Percentiles rank a stretch among this genome's conserved stretches.
phyloP scores from a whole-genome alignment of 2,329 filamentous ascomycete species.

The Aureobasidium mangrovei region DNA sequence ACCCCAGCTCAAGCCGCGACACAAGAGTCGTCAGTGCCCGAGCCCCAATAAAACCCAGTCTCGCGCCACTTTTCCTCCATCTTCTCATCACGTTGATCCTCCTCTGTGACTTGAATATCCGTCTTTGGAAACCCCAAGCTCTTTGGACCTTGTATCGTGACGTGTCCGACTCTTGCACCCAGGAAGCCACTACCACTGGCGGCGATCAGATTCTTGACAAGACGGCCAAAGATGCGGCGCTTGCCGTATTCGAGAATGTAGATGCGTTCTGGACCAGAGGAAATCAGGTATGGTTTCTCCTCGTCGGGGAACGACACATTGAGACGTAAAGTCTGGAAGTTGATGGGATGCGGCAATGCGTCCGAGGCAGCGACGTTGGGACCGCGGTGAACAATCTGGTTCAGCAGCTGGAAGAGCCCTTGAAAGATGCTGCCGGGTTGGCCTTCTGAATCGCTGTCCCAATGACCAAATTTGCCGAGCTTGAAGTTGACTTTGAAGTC shows the following conservation, averaged over 20 bases:
- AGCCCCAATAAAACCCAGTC: no score
- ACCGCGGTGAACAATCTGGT: background rate
- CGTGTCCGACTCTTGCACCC: background rate
- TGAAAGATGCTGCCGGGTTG: background rate
- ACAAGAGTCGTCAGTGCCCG: no score
- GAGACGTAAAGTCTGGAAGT: background rate
- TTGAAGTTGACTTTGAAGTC: constrained; percentile 1
- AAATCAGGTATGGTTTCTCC: background rate
- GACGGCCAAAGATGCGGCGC: background rate
- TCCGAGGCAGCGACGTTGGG: background rate
- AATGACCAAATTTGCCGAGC: background rate
- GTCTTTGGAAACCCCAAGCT: background rate
- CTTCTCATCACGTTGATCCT: no score
- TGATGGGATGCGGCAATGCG: background rate
- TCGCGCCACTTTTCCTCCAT: no score
- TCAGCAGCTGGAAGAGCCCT: background rate
- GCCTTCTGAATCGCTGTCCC: background rate
- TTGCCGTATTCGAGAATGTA: constrained; percentile 7
- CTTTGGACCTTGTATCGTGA: constrained; percentile 1
- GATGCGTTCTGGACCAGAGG: background rate
- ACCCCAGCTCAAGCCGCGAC: no score
- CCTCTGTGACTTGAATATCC: background rate
- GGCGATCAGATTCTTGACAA: background rate
- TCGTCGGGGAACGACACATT: constrained; percentile 2
- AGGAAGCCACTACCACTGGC: background rate